Conservation (phyloP, 768 basidiomycete genomes). For the Xerocomellus amylosporus region DNA sequence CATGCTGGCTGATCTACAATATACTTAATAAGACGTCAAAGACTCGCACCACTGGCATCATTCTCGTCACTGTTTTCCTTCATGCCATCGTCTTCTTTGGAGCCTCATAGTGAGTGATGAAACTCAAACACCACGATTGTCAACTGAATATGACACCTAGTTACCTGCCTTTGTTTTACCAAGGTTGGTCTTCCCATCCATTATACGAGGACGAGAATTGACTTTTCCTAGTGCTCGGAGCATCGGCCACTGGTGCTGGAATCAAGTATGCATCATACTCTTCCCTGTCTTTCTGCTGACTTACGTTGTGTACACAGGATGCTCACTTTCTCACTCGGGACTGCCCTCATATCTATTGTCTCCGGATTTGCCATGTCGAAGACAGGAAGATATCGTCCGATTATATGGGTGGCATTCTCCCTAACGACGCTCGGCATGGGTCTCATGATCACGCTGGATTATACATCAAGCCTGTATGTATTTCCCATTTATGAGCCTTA, state of each 20-base stretch:
- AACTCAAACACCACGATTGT: neutral
- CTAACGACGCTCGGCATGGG: constrained; percentile 64
- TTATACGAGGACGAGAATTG: neutral
- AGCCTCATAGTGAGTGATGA: constrained; percentile 29
- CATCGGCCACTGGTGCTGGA: constrained; percentile 69
- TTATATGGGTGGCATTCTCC: constrained; percentile 62
- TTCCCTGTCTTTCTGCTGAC: neutral
- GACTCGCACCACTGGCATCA: constrained; percentile 70
- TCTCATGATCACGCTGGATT: constrained; percentile 69
- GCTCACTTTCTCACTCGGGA: constrained; percentile 69
- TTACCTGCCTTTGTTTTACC: constrained; percentile 77
- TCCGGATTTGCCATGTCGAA: constrained; percentile 58
- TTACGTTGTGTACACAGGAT: constrained; percentile 44
- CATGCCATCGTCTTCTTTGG: constrained; percentile 65
- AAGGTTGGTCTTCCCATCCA: constrained; percentile 31
- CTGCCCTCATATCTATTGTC: constrained; percentile 49
- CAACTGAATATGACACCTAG: constrained; percentile 7
- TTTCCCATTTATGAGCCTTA: neutral
- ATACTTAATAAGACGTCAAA: constrained; percentile 18
- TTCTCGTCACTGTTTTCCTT: constrained; percentile 56
- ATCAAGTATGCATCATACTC: constrained; percentile 46
- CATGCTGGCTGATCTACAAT: neutral
- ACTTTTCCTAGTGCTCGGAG: constrained; percentile 50
- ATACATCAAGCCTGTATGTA: constrained; percentile 41
- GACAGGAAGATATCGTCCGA: constrained; percentile 54